phyloP scores from a whole-genome alignment of 805 yeast species.

The Metschnikowia peoriensis region DNA sequence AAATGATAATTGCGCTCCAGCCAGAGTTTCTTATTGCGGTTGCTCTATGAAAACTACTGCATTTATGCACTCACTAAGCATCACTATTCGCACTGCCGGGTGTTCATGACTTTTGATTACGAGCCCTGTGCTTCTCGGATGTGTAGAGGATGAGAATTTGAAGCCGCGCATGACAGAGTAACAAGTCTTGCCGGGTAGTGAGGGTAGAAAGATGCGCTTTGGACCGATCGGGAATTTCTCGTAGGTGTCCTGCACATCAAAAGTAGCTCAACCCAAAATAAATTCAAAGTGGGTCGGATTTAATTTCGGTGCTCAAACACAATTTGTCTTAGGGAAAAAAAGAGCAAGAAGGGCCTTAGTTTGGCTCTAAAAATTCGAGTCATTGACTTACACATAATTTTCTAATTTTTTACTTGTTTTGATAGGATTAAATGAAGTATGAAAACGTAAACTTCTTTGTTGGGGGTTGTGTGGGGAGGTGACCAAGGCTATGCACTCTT shows the following conservation, averaged over 20 bases:
- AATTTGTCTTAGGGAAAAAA: no score
- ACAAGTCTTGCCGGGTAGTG: slow-evolving; percentile 1
- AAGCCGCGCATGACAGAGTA: neutral
- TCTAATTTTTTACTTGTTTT: no score
- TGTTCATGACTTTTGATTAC: neutral
- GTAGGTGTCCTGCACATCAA: neutral
- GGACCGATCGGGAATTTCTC: neutral
- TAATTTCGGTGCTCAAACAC: no score
- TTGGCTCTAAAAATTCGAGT: no score
- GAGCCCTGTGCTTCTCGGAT: neutral
- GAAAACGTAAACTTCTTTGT: no score
- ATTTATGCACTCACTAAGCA: neutral
- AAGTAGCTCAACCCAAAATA: neutral
- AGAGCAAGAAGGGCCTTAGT: no score
- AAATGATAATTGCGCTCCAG: neutral
- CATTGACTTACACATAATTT: no score
- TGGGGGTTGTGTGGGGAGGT: no score
- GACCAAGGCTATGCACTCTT: no score
- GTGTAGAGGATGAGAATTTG: neutral
- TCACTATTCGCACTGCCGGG: neutral
- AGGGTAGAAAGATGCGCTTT: neutral
- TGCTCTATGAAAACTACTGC: neutral
- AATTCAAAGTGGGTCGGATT: neutral
- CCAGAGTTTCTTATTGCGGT: neutral
- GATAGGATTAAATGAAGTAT: no score